phyloP scores from a whole-genome alignment of 176 grass and related monocot species.

The Lolium rigidum region DNA sequence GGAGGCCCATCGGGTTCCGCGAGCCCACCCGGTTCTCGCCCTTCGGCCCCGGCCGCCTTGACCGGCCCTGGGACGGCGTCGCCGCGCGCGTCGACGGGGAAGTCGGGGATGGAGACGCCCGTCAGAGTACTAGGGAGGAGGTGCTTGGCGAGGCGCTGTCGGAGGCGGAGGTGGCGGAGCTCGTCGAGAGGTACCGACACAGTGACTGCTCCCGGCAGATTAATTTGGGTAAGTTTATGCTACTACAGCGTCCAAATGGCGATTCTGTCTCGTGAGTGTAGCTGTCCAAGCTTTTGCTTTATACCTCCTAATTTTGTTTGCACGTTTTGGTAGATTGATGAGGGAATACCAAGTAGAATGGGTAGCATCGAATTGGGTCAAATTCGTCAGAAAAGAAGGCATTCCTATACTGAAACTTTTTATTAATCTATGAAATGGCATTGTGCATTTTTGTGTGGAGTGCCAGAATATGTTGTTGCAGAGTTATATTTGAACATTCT shows the following conservation, averaged over 20 bases:
- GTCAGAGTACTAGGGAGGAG: constrained; percentile 10
- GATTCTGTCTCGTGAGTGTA: background rate
- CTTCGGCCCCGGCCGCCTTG: constrained; percentile 69
- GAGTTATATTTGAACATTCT: constrained; percentile 3
- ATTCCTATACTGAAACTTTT: no score
- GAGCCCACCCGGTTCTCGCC: constrained; percentile 81
- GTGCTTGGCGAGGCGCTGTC: constrained; percentile 57
- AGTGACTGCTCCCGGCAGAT: constrained; percentile 73
- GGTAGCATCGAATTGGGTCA: background rate
- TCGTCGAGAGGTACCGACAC: constrained; percentile 66
- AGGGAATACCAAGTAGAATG: background rate
- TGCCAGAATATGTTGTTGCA: background rate
- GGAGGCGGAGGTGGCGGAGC: constrained; percentile 51
- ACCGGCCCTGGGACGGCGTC: constrained; percentile 68
- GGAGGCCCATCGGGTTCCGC: constrained; percentile 74
- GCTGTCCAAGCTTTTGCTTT: background rate
- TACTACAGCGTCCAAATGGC: background rate
- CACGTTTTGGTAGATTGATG: background rate
- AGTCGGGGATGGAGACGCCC: background rate
- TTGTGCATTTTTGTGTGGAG: background rate
- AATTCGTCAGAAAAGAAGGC: background rate
- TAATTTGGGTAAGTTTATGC: constrained; percentile 53
- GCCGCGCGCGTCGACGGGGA: constrained; percentile 24
- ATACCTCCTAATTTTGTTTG: no score
- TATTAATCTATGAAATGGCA: no score